Conservation (phyloP, 2,329 filamentous ascomycete species). For the Aspergillus ochraceoroseus region DNA sequence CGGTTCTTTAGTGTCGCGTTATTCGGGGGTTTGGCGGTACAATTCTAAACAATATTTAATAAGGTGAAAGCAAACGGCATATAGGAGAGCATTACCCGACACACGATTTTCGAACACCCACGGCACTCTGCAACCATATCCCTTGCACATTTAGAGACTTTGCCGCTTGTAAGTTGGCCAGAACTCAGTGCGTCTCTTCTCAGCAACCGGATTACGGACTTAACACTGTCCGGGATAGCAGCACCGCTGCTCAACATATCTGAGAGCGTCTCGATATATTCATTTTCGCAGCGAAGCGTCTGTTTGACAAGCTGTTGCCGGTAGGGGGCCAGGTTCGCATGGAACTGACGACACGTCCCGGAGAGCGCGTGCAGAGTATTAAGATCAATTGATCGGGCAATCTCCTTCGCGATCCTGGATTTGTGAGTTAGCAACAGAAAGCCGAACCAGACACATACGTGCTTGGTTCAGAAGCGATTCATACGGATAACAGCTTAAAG, state of each 20-base stretch:
- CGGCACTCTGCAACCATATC: conserved; percentile 83
- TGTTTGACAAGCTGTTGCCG: conserved; percentile 66
- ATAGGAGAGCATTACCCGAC: conserved; percentile 59
- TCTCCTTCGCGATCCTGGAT: conserved; percentile 66
- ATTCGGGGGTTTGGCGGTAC: conserved; percentile 75
- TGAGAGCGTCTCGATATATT: conserved; percentile 46
- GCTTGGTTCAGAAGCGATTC: conserved; percentile 21
- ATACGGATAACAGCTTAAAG: conserved; percentile 49
- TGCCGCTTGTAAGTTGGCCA: conserved; percentile 54
- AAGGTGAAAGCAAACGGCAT: not conserved
- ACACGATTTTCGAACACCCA: conserved; percentile 70
- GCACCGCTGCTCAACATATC: conserved; percentile 43
- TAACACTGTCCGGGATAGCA: conserved; percentile 29
- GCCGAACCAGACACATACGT: conserved; percentile 12
- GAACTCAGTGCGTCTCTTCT: conserved; percentile 30
- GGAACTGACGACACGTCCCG: conserved; percentile 73
- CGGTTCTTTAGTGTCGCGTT: conserved; percentile 63
- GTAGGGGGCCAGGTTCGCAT: conserved; percentile 71
- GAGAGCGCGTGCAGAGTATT: conserved; percentile 82
- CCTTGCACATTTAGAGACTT: conserved; percentile 72
- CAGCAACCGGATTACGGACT: conserved; percentile 29
- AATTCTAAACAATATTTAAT: conserved; percentile 60
- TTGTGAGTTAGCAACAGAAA: conserved; percentile 17
- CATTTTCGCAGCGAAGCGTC: conserved; percentile 75
- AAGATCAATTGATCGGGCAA: conserved; percentile 74